Percentiles rank a stretch among this genome's conserved stretches.
Evolutionary conservation across 805 yeast genomes (phyloP).

Genomic region (Ogataea thermomethanolica): DNA sequence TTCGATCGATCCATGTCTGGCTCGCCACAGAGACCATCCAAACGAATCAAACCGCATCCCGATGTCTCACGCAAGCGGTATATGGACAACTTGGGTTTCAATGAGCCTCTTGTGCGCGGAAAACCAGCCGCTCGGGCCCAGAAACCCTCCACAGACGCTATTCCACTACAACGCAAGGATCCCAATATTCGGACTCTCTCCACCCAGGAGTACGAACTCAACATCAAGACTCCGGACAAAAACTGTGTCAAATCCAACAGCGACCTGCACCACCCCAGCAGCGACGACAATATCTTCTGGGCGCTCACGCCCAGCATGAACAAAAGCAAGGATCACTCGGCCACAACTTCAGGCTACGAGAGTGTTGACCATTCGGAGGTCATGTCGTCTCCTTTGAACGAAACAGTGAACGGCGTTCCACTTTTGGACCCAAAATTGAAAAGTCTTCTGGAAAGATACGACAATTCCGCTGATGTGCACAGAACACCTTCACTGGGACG

Average conservation of each 20-base stretch:
- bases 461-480: conserved; percentile 31
- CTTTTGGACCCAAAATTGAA: conserved; percentile 30
- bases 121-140: conserved; percentile 4
- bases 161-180: conserved; percentile 15
- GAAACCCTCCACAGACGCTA: conserved; percentile 1
- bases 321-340: conserved; percentile 12
- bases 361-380: conserved; percentile 20
- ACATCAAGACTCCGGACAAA: conserved; percentile 22
- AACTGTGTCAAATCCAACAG: conserved; percentile 8
- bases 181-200: conserved; percentile 21
- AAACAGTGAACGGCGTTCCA: conserved; percentile 16
- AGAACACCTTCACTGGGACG: conserved; percentile 33
- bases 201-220: conserved; percentile 19
- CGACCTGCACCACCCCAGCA: conserved; percentile 25
- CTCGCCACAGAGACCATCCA: conserved; percentile 10
- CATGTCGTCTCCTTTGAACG: conserved; percentile 44
- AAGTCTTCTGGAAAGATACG: conserved; percentile 40
- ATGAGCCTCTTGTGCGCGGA: conserved; percentile 11
- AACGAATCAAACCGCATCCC: conserved; percentile 6
- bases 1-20: conserved; percentile 11
- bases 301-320: conserved; percentile 36
- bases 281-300: conserved; percentile 40
- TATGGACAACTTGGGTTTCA: conserved; percentile 6
- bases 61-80: conserved; percentile 1
- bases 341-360: conserved; percentile 16